These are phyloP conservation scores for Leishmania tarentolae DNA, from an alignment of 208 protist genomes.

Conservation along the genomic window DNA sequence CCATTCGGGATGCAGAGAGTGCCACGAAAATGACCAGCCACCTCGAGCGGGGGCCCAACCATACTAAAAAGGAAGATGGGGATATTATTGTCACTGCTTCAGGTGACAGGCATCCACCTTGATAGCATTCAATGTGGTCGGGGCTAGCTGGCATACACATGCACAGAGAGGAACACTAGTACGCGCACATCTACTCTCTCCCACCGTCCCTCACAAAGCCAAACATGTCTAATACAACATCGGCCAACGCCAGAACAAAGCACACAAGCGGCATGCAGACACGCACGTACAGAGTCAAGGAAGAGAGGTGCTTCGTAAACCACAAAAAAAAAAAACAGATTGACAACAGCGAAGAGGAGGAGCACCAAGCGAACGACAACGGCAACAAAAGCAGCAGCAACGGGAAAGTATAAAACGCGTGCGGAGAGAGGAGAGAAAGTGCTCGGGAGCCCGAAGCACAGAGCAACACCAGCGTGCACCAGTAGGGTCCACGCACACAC, in stretches of 20 bases:
- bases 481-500: neutral
- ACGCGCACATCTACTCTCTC: neutral
- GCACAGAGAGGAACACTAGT: neutral
- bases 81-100: neutral
- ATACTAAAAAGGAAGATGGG: neutral
- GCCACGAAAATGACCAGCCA: neutral
- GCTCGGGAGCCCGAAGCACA: neutral
- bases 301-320: neutral
- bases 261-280: neutral
- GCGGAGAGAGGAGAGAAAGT: neutral
- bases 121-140: neutral
- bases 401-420: neutral
- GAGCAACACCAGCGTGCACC: neutral
- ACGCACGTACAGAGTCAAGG: neutral
- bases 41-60: neutral
- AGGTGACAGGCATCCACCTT: conserved; percentile 1
- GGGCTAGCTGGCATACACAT: neutral
- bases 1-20: neutral
- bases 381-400: neutral
- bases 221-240: neutral
- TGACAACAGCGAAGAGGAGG: neutral
- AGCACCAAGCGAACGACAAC: neutral
- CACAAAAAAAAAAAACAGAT: neutral
- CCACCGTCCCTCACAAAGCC: neutral
- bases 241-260: neutral